Base-by-base conservation (phyloP, 768 basidiomycete species). In the Holtermanniella nyarrowii region DNA sequence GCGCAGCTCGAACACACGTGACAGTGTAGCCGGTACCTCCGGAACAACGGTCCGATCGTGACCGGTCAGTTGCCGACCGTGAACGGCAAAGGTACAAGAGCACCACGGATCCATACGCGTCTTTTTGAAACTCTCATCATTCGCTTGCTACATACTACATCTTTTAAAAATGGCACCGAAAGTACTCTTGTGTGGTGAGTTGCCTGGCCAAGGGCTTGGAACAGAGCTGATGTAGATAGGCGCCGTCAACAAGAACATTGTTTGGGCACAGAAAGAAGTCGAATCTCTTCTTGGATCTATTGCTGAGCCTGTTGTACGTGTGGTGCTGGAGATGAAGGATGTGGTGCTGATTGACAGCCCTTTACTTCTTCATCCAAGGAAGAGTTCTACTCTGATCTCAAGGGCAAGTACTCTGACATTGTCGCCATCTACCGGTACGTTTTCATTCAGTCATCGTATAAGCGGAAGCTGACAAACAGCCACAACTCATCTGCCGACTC, bases 341-440 rank as follows among this genome's bases (percentile, higher is more conserved):
- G 31, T 16, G 31, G 31, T 7, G 31, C 31, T 37, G 31, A 37
- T 16, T 37, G 12, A n/a, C 50, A 82, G 82, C 65, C 48, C 16
- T 75, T 79, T 63, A 78, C 83, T 67, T 82, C 82, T 4, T 74
- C 76, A 16, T 73, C 77, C 59, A 81, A 87, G 10, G 75, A 78
- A 26, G 80, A 83, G 42, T 88, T 93, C 71, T 75, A 87, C 48
- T 74, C 76, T 4, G 80, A 77, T 46, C 78, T 85, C 49, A 70
- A 76, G 42, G 84, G 84, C 5, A 87, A 83, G 71, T 93, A 88
- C 72, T 76, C 76, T 22, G 79, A 80, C 23, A 77, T 79, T 0
- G 77, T 83, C 11, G 89, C 80, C 13, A 82, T 95, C 49, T 91
- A 87, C 74, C 78, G 85, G 41, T 58, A 44, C 10, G 54, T 46